phyloP scores from a whole-genome alignment of 2,329 filamentous ascomycete genomes.

The Thermoascus crustaceus region DNA sequence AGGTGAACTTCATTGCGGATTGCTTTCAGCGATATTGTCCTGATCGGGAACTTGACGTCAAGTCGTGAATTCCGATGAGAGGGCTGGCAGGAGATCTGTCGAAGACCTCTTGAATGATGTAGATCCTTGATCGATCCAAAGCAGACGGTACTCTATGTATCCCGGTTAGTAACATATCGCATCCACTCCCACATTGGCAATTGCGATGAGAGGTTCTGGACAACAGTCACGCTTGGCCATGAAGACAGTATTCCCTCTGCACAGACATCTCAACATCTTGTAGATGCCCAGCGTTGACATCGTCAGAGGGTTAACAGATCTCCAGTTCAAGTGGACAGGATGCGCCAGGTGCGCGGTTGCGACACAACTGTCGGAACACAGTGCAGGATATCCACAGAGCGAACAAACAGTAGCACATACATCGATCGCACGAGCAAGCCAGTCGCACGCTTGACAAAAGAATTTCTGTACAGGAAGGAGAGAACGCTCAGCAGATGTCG shows the following conservation, averaged over 20 bases:
- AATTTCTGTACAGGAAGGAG: slow-evolving; percentile 18
- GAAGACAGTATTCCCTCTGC: no score
- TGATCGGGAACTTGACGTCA: slow-evolving; percentile 8
- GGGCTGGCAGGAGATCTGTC: slow-evolving; percentile 13
- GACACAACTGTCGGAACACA: not conserved
- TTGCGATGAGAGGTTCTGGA: no score
- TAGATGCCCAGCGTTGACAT: no score
- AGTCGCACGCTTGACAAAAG: slow-evolving; percentile 18
- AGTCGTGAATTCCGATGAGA: slow-evolving; percentile 6
- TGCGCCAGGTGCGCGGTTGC: no score
- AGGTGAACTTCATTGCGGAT: slow-evolving; percentile 35
- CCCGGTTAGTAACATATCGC: no score
- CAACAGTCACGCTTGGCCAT: no score
- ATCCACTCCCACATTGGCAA: no score
- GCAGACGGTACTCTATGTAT: no score
- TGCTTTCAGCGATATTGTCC: slow-evolving; percentile 3
- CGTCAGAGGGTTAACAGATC: no score
- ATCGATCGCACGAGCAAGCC: slow-evolving; percentile 19
- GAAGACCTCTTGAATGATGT: slow-evolving; percentile 8
- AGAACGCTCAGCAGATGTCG: slow-evolving; percentile 1
- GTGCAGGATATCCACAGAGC: not conserved
- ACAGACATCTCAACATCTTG: no score
- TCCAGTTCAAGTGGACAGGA: no score
- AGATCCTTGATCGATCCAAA: slow-evolving; percentile 3
- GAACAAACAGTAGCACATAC: slow-evolving; percentile 15